Evolutionary conservation across 495 filamentous ascomycete species (phyloP), one percentile per base, ranked within the genome.

Genomic region (Bathelium albidoporum): DNA sequence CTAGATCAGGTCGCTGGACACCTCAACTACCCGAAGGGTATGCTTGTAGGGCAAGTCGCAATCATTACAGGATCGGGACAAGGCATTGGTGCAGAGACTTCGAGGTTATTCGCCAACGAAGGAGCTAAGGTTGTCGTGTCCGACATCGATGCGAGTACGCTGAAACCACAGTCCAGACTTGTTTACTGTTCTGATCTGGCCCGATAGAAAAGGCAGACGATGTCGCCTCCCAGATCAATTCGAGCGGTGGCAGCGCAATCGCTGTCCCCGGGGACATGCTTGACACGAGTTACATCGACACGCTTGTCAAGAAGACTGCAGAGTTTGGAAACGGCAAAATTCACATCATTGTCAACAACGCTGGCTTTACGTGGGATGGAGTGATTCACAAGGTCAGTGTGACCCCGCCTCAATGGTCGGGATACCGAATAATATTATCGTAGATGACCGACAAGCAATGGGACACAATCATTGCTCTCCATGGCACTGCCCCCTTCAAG

Each of bases 371-470:
- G 0, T 95, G 89, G 88, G 90, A 95, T 71, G 90, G 85, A 2
- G 89, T 95, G 26, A 90, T 95, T 68, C 89, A 94, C 77, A 93
- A 92, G 81, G 86, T 87, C 61, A 59, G 41, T 39, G 22, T 16
- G 14, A 39, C 66, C 61, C 59, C 58, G 44, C 2, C 59, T 34
- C 36, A 39, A 12, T 43, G 45, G 45, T n/a, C 20, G 60, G 45
- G 58, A 41, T 22, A n/a, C 58, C 29, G 32, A 62, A 43, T 53
- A 62, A 31, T 53, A 39, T 12, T 18, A n/a, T 61, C 49, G 4
- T 70, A 88, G 85, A 93, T 89, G 78, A 90, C 87, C 18, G 89
- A 94, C 77, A 91, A 90, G 72, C 89, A 94, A 82, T 95, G 88
- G 89, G 84, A 91, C 58, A 91, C 87, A 60, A 95, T 95, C 70